Base-by-base conservation (phyloP, 2,329 filamentous ascomycete species). In the Allantophomopsis cytisporea region DNA sequence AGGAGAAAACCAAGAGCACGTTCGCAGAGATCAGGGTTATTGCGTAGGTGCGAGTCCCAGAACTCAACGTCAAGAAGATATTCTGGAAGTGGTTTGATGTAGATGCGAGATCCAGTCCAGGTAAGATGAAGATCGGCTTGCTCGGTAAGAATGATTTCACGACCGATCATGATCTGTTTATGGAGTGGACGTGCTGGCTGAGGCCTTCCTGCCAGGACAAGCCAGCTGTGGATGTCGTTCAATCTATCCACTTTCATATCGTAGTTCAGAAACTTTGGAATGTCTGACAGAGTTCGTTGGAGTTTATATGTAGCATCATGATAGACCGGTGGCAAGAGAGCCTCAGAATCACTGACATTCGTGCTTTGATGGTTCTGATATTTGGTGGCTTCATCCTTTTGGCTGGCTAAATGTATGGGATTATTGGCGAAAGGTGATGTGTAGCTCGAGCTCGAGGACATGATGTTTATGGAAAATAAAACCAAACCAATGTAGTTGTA, bases 61-160 rank as follows among this genome's bases (percentile, higher is more conserved):
- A 59, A 52, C 1, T 42, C 20, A 4, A 48, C 36, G 12, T 47
- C 44, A 7, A 53, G 34, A 7, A 60, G 50, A 37, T 52, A 59
- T 2, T 18, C 7, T 2, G 56, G 58, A 1, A 60, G 38, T 8
- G 55, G 56, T 36, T 60, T 60, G 20, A 60, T 45, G 36, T 52
- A 58, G n/a, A 59, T 54, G 2, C 45, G 44, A 4, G 46, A 39
- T 4, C 41, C 36, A 5, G 16, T 39, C 54, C 55, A 57, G 5
- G 60, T 50, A 0, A 63, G 47, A 43, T 63, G 59, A 8, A 59
- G 44, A 28, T 58, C 51, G 2, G 53, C 45, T 17, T 57, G 45
- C 42, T 63, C 59, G 5, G 55, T 54, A 13, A 60, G 32, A 2
- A 58, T 15, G 14, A 63, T 55, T 2, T 45, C 35, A 11, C 57